Conservation (phyloP, 2,329 filamentous ascomycete species). For the Knoxdaviesia capensis region DNA sequence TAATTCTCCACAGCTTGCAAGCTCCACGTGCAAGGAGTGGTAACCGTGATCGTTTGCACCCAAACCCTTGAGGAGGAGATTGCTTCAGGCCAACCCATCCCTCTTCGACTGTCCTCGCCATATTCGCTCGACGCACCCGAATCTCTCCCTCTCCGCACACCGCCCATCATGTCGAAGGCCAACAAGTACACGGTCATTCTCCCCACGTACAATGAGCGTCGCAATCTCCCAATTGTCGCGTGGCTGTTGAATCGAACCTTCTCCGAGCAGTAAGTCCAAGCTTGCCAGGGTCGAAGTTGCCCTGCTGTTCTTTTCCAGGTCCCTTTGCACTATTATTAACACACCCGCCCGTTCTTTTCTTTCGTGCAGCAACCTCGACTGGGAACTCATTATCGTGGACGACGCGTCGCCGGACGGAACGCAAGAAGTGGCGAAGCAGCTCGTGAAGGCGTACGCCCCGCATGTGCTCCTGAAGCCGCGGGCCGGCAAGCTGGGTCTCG, state of each 20-base stretch:
- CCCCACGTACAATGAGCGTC: slow-evolving; percentile 95
- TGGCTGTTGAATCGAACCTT: slow-evolving; percentile 91
- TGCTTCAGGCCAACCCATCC: too few relatives aligned
- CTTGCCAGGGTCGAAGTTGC: neutral
- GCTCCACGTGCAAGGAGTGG: too few relatives aligned
- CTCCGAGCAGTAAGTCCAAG: slow-evolving; percentile 49
- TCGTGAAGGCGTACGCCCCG: slow-evolving; percentile 64
- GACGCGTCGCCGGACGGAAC: slow-evolving; percentile 95
- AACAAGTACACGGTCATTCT: slow-evolving; percentile 94
- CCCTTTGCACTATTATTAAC: neutral
- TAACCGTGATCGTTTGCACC: too few relatives aligned
- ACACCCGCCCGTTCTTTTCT: neutral
- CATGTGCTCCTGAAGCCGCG: slow-evolving; percentile 74
- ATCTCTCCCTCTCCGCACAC: neutral
- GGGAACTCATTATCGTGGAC: slow-evolving; percentile 96
- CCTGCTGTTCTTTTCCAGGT: neutral
- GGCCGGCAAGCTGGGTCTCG: slow-evolving; percentile 87
- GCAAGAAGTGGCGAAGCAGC: slow-evolving; percentile 73
- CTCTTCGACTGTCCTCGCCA: too few relatives aligned
- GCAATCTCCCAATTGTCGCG: slow-evolving; percentile 86
- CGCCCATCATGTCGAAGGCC: slow-evolving; percentile 24
- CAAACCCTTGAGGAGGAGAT: too few relatives aligned
- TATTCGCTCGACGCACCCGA: neutral
- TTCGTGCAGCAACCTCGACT: slow-evolving; percentile 61
- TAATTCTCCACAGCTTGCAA: too few relatives aligned